These are phyloP conservation scores for Zygosaccharomyces rouxii DNA, from an alignment of 805 yeast species.

Conservation along the genomic window DNA sequence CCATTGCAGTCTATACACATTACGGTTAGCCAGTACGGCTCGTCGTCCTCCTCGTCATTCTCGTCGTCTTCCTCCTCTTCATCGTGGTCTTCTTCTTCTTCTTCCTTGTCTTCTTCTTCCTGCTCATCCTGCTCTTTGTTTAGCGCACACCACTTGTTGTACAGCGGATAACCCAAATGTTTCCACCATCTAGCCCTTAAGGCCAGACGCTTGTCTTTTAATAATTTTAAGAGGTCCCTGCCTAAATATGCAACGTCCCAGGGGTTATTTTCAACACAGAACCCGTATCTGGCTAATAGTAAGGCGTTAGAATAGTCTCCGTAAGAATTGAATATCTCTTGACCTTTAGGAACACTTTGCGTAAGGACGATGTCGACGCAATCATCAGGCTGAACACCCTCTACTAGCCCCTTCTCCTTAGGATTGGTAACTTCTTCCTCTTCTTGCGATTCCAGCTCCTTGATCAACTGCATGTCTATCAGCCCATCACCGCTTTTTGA, in stretches of 20 bases:
- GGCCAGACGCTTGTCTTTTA: slow-evolving; percentile 11
- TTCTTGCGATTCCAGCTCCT: slow-evolving; percentile 9
- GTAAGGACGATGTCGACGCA: slow-evolving; percentile 69
- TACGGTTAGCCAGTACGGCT: slow-evolving; percentile 43
- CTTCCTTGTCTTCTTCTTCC: slow-evolving; percentile 14
- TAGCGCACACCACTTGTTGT: slow-evolving; percentile 16
- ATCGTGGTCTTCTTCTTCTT: slow-evolving; percentile 14
- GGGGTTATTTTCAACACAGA: slow-evolving; percentile 50
- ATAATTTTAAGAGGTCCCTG: slow-evolving; percentile 19
- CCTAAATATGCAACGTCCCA: slow-evolving; percentile 59
- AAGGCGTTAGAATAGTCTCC: slow-evolving; percentile 68
- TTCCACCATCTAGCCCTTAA: slow-evolving; percentile 28
- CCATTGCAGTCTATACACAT: slow-evolving; percentile 42
- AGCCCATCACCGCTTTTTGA: slow-evolving; percentile 12
- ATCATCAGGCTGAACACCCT: slow-evolving; percentile 40
- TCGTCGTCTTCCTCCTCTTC: slow-evolving; percentile 17
- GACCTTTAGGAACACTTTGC: slow-evolving; percentile 40
- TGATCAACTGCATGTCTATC: slow-evolving; percentile 9
- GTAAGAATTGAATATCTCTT: slow-evolving; percentile 77
- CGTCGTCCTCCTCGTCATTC: slow-evolving; percentile 19
- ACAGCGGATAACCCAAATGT: slow-evolving; percentile 15
- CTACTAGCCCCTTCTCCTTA: slow-evolving; percentile 24
- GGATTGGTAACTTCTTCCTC: slow-evolving; percentile 15
- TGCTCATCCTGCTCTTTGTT: slow-evolving; percentile 5
- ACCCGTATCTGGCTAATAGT: slow-evolving; percentile 74